Base-by-base conservation (phyloP, 2,329 filamentous ascomycete species). In the Penicillium sp. region DNA sequence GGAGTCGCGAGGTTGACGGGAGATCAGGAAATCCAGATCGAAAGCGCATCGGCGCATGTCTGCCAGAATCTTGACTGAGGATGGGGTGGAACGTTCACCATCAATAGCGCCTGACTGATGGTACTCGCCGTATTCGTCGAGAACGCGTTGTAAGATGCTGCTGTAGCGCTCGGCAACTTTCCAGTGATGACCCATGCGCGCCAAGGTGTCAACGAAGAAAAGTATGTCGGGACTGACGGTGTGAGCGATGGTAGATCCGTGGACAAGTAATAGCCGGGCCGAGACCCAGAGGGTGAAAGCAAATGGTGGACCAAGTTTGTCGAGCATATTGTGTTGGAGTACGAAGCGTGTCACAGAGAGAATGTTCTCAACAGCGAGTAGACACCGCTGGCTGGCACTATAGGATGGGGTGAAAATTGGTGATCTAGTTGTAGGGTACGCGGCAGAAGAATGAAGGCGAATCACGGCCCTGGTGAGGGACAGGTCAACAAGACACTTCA, bases 281-380 rank as follows among this genome's bases (percentile, higher is more conserved):
- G 87, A 88, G 11, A 95, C 90, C 90, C 90, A 95, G 2, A 95
- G 74, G 0, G 87, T 89, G 60, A 95, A 96, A 3, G 89, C 89
- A 61, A 95, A 95, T 0, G 88, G 89, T 0, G 89, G 89, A 0
- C 90, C 90, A 11, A 95, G 79, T 61, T 89, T 89, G 34, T 81
- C 76, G 14, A 95, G 74, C 62, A 94, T 78, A 36, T 77, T 77
- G 54, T 87, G 84, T 45, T 80, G 80, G 18, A 86, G 78, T 9
- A 94, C 87, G 56, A 88, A 89, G 46, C 86, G 83, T 45, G 83
- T 84, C 1, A 95, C 75, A 0, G 84, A 81, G 25, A 84, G 81
- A 43, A 95, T 87, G 56, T 86, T 86, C 59, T 90, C 84, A 7
- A 94, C 90, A 2, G 90, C 89, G 3, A 79, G 78, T 44, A 90